Base-by-base conservation (phyloP, 176 grass and related monocot species). In the Chloris gayana region DNA sequence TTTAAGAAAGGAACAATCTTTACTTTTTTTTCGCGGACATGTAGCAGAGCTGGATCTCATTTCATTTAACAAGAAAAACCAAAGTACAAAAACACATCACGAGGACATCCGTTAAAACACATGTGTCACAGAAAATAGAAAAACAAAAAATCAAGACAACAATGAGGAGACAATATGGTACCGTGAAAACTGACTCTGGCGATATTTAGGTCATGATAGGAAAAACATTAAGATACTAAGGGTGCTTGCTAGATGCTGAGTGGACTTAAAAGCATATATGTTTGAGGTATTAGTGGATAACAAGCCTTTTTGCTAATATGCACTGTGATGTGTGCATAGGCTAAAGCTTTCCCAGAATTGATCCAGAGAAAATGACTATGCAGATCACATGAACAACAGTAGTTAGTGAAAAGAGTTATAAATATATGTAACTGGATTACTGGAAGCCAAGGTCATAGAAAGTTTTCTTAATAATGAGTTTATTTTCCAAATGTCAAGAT, bases 1-100 rank as follows among this genome's bases (percentile, higher is more conserved):
- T 88, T 61, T 21, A 47, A 50, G 24, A 84, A 74, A 59, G 59
- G 67, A 59, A 50, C 32, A 30, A 17, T 18, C 15, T 49, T 17
- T 35, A 35, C 34, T 17, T 49, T 17, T 18, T 49, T 49, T 49
- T 9, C 39, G 1, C 6, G 39, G 39, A 41, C 39, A 41, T 41
- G 39, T 41, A 41, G 39, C 5, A 41, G 7, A 41, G 39, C 8
- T 41, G 39, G 39, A 47, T 47, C 1, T 47, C 45, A 47, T 49
- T 49, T 49, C 14, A 49, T 14, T 47, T 47, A 17, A 49, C 14
- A 18, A 13, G 18, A 18, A 49, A 14, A 35, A 35, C 2, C 34
- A 49, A 17, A 47, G 45, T 14, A 49, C 46, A 49, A 49, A 49
- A 49, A 7, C 46, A 49, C 46, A 49, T 49, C 46, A 49, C 46